phyloP scores from a whole-genome alignment of 192 early-diverging fungal genomes.

The Coemansia reversa region DNA sequence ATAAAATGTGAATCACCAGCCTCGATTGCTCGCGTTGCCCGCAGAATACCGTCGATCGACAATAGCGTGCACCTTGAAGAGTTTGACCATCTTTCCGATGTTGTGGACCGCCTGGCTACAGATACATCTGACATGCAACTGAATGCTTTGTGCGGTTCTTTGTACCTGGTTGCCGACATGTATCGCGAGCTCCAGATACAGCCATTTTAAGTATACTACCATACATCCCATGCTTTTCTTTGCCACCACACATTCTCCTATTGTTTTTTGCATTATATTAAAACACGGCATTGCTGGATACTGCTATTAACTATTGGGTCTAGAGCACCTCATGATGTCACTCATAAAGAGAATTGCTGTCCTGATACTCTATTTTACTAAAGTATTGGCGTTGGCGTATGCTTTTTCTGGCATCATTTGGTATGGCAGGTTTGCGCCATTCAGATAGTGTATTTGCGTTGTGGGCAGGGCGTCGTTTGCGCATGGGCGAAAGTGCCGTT shows the following conservation, averaged over 20 bases:
- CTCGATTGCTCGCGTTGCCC: slow-evolving; percentile 45
- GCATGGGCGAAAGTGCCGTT: too few relatives aligned
- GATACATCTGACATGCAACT: slow-evolving; percentile 36
- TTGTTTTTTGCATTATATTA: slow-evolving; percentile 7
- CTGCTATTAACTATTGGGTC: not conserved
- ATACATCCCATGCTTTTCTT: not conserved
- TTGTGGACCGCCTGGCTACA: slow-evolving; percentile 32
- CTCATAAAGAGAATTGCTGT: too few relatives aligned
- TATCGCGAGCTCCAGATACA: slow-evolving; percentile 54
- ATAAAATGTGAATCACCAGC: slow-evolving; percentile 57
- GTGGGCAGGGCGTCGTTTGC: too few relatives aligned
- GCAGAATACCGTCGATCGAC: not conserved
- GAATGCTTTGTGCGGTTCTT: slow-evolving; percentile 79
- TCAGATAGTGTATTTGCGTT: too few relatives aligned
- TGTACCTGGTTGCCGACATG: slow-evolving; percentile 84
- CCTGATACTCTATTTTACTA: too few relatives aligned
- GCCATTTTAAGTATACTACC: slow-evolving; percentile 17
- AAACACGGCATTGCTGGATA: not conserved
- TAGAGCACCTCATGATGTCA: too few relatives aligned
- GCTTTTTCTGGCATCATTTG: too few relatives aligned
- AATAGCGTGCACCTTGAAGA: slow-evolving; percentile 11
- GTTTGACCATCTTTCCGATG: slow-evolving; percentile 42
- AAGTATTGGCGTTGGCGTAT: too few relatives aligned
- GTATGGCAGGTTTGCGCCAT: too few relatives aligned
- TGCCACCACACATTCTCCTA: not conserved